Conservation (phyloP, 2,329 filamentous ascomycete species). For the Neopestalotiopsis sp. region DNA sequence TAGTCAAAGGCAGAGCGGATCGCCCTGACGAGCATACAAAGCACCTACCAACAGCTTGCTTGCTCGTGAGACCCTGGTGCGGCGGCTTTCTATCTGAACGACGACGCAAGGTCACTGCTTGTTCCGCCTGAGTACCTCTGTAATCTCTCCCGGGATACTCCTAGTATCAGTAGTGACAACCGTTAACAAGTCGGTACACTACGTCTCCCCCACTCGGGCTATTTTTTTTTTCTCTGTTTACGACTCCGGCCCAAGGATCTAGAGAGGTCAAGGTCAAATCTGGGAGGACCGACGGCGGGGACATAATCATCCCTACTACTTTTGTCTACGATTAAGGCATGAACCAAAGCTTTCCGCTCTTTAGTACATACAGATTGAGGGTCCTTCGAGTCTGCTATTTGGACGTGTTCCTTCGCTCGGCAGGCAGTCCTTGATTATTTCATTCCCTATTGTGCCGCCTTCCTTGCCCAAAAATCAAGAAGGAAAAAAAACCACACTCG, state of each 20-base stretch:
- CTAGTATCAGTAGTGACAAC: constrained; percentile 40
- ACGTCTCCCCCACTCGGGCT: constrained; percentile 31
- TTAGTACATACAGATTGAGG: constrained; percentile 33
- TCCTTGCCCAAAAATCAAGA: constrained; percentile 20
- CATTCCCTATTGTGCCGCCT: constrained; percentile 26
- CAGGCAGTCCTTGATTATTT: constrained; percentile 26
- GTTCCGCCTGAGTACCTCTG: constrained; percentile 44
- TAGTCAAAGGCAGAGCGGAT: constrained; percentile 24
- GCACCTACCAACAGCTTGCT: constrained; percentile 51
- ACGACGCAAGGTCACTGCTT: constrained; percentile 48
- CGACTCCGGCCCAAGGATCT: constrained; percentile 22
- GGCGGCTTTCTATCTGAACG: constrained; percentile 45
- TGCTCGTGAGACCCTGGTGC: constrained; percentile 45
- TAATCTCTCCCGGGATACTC: constrained; percentile 46
- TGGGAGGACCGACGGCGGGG: constrained; percentile 29
- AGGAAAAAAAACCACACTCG: constrained; percentile 18
- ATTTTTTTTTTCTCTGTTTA: constrained; percentile 32
- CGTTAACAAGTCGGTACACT: constrained; percentile 37
- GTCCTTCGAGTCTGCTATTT: constrained; percentile 27
- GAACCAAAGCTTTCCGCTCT: constrained; percentile 30
- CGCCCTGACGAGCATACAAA: constrained; percentile 45
- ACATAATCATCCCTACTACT: constrained; percentile 34
- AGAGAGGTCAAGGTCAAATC: constrained; percentile 32
- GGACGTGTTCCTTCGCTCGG: constrained; percentile 28
- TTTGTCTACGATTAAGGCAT: constrained; percentile 28